Evolutionary conservation across 1,284 basidiomycete species (phyloP).

Genomic region (Sanghuangporus baumii): DNA sequence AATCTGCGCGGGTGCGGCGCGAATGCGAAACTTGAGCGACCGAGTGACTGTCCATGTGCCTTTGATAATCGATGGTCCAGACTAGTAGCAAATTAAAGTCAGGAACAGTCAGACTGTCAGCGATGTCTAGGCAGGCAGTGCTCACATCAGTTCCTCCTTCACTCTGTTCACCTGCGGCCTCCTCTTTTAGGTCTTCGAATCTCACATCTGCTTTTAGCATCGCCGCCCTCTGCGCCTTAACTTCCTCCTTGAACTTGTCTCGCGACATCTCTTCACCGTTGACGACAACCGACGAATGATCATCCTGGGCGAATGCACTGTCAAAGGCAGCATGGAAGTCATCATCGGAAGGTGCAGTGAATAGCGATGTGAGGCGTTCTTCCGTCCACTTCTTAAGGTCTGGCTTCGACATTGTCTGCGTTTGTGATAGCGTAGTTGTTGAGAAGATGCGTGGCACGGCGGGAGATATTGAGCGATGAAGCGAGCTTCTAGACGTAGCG

Average conservation of each 20-base stretch:
- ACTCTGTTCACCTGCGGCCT: not conserved
- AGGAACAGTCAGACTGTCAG: not conserved
- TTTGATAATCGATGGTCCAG: constrained; percentile 30
- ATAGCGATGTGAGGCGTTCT: constrained; percentile 25
- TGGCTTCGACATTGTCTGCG: not conserved
- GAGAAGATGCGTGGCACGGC: not conserved
- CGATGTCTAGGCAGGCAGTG: no score
- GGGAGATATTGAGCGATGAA: not conserved
- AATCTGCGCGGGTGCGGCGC: constrained; percentile 36
- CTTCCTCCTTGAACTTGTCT: constrained; percentile 28
- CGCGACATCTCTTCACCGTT: constrained; percentile 30
- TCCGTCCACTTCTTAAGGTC: constrained; percentile 8
- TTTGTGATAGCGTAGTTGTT: not conserved
- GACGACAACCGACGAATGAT: constrained; percentile 21
- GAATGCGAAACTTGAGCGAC: constrained; percentile 38
- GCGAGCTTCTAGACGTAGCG: not conserved
- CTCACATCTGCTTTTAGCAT: constrained; percentile 24
- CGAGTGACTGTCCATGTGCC: constrained; percentile 39
- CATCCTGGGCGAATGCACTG: constrained; percentile 27
- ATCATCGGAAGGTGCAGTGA: constrained; percentile 22
- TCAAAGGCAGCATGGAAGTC: constrained; percentile 24
- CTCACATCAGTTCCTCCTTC: not conserved
- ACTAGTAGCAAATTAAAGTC: constrained; percentile 21
- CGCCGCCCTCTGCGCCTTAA: constrained; percentile 20
- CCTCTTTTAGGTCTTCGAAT: constrained; percentile 30